Base-by-base conservation (phyloP, 768 basidiomycete genomes). In the Pleurotus citrinopileatus region DNA sequence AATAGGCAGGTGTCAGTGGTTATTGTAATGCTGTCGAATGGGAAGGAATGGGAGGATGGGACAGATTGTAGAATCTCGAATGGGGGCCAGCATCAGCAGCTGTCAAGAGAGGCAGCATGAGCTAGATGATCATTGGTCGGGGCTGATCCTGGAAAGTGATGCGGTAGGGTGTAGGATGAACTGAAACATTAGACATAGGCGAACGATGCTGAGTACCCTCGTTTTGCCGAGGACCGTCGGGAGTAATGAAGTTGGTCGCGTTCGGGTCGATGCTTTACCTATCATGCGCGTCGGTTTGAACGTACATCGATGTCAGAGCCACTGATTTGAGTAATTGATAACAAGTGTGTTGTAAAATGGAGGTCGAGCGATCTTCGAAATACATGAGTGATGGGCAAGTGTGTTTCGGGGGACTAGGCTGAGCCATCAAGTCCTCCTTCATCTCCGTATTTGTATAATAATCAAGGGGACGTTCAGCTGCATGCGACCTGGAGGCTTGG, bases 301-400 rank as follows among this genome's bases (percentile, higher is more conserved):
- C n/a, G 28, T 3, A 17, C 29, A 32, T 47, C 45, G 45, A 47
- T 47, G 45, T 3, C 15, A 10, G n/a, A 27, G 28, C 45, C 12
- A 23, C n/a, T 47, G 45, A 47, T 32, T 32, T n/a, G 45, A 47
- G 45, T 47, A 47, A 47, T 47, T 28, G 45, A 17, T 47, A 27
- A 47, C 22, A 47, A 47, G 15, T 47, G n/a, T n/a, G 26, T 23
- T 7, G 28, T 28, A 47, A 17, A 32, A 28, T 15, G 6, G 4
- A 47, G 25, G 29, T 47, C 45, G 45, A 26, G 45, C 22, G 26
- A 28, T 47, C 42, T 20, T 13, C 20, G 25, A 22, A 26, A 19
- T 44, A 22, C 42, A 20, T 10, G 8, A 15, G 15, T 25, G 10
- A 20, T 13, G 19, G 40, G 40, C 40, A 42, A 3, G 40, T 42